A percentile compares a stretch with the other conserved stretches of the same genome.
Evolutionary conservation across 2,329 filamentous ascomycete species (phyloP).

Genomic region (Calonectria henricotiae): DNA sequence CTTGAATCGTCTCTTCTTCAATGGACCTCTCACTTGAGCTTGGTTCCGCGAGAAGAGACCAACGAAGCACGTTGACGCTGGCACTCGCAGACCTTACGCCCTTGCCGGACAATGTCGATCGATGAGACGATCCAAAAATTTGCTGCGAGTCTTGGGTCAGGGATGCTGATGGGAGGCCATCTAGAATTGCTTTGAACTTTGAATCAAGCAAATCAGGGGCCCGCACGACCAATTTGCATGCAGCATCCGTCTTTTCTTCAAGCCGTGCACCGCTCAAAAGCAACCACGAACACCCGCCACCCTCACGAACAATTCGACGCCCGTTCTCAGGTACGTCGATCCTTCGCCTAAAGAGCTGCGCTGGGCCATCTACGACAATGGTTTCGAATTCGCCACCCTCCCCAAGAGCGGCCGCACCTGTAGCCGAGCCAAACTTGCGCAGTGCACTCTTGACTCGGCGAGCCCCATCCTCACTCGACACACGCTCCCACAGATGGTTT

Average conservation of each 20-base stretch:
- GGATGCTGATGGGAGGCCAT: constrained; percentile 50
- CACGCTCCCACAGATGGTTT: constrained; percentile 84
- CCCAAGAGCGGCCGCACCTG: constrained; percentile 81
- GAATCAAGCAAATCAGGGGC: constrained; percentile 79
- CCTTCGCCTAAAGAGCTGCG: constrained; percentile 78
- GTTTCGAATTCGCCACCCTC: constrained; percentile 99
- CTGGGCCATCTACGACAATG: constrained; percentile 86
- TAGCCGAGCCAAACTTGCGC: constrained; percentile 76
- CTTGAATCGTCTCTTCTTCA: constrained; percentile 65
- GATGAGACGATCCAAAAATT: constrained; percentile 27
- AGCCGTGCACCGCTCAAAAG: constrained; percentile 74
- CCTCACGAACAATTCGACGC: constrained; percentile 73
- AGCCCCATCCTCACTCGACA: constrained; percentile 72
- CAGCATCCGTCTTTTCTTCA: constrained; percentile 58
- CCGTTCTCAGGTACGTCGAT: constrained; percentile 75
- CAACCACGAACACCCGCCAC: constrained; percentile 85
- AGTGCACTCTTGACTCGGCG: constrained; percentile 69
- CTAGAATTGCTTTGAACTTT: constrained; percentile 67
- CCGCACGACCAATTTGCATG: constrained; percentile 59
- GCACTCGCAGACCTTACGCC: constrained; percentile 37
- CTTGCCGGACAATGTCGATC: constrained; percentile 18
- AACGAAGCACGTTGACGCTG: constrained; percentile 55
- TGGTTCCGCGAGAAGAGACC: constrained; percentile 59
- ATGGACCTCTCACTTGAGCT: constrained; percentile 56
- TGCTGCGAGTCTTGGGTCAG: constrained; percentile 32